A percentile compares a stretch with the other conserved stretches of the same genome.
Conservation (phyloP, 805 yeast genomes). For the Scheffersomyces amazonensis region DNA sequence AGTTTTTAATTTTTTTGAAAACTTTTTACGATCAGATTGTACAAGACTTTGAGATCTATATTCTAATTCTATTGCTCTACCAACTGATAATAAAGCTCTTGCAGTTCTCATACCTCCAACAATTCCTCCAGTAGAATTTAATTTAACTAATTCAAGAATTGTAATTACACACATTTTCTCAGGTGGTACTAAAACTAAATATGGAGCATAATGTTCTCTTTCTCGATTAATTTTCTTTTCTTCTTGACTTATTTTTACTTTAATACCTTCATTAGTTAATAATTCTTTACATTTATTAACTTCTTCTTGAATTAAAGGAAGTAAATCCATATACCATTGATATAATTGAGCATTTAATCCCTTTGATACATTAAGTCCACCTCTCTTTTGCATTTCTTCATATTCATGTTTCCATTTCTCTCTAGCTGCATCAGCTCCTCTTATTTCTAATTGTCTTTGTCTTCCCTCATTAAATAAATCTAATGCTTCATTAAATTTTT, state of each 20-base stretch:
- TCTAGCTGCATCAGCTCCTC: constrained; percentile 81
- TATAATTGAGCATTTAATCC: constrained; percentile 73
- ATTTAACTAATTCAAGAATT: constrained; percentile 73
- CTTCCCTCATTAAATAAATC: constrained; percentile 72
- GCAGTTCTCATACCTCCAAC: constrained; percentile 83
- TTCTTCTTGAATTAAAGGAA: constrained; percentile 70
- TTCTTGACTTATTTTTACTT: constrained; percentile 11
- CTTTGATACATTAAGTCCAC: constrained; percentile 37
- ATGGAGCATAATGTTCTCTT: constrained; percentile 71
- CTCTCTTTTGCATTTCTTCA: constrained; percentile 61
- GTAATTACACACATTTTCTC: constrained; percentile 83
- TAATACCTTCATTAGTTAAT: constrained; percentile 21
- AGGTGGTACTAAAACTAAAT: constrained; percentile 65
- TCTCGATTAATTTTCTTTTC: constrained; percentile 24
- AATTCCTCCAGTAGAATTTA: constrained; percentile 72
- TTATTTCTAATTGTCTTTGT: constrained; percentile 70
- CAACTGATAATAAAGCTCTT: constrained; percentile 75
- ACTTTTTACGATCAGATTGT: constrained; percentile 6
- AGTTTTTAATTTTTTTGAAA: constrained; percentile 41
- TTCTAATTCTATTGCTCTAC: constrained; percentile 82
- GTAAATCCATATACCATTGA: constrained; percentile 77
- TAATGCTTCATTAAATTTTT: constrained; percentile 59
- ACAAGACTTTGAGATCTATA: constrained; percentile 60
- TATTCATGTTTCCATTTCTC: constrained; percentile 86
- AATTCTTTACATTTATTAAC: constrained; percentile 51